Base-by-base conservation (phyloP, 768 basidiomycete genomes). In the Lactifluus pinguis region DNA sequence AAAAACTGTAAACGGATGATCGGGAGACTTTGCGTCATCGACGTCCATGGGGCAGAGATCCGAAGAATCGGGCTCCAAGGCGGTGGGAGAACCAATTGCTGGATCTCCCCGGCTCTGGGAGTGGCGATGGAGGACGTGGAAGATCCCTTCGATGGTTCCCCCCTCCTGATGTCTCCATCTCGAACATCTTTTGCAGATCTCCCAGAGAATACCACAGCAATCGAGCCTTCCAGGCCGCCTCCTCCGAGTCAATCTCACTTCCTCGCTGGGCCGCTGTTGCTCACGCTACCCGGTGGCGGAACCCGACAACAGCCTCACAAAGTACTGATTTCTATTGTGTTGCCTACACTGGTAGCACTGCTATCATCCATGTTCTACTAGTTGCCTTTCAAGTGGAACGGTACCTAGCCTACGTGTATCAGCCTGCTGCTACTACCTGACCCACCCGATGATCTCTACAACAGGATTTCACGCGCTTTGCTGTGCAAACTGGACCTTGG, bases 221-320 rank as follows among this genome's bases (percentile, higher is more conserved):
- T 55, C 8, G 53, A 45, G 19, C 38, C 25, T 2, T 34, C 42
- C n/a, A 45, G 52, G 0, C 52, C 53, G 6, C 61, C 53, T 6
- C 56, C 47, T n/a, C n/a, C n/a, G n/a, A n/a, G n/a, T n/a, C 29
- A 57, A 49, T 50, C 57, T 13, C 49, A 48, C n/a, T 39, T 56
- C 14, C 48, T 51, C 11, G 17, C 52, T 29, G 62, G 62, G 32
- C 62, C 32, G 32, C 62, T 62, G 4, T 61, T 78, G 14, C 55
- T 77, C 29, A 74, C 76, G 1, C 72, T 78, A 11, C 77, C 77
- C 1, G 77, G 77, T 6, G n/a, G 78, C 71, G 25, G 76, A 77
- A n/a, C 72, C 70, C 7, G 77, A 78, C 59, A 72, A 79, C 29
- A 69, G 72, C 34, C 61, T 67, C 42, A 57, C n/a, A n/a, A 25